These are phyloP conservation scores for Xylariaceae sp. DNA, from an alignment of 2,329 filamentous ascomycete species.

Conservation along the genomic window DNA sequence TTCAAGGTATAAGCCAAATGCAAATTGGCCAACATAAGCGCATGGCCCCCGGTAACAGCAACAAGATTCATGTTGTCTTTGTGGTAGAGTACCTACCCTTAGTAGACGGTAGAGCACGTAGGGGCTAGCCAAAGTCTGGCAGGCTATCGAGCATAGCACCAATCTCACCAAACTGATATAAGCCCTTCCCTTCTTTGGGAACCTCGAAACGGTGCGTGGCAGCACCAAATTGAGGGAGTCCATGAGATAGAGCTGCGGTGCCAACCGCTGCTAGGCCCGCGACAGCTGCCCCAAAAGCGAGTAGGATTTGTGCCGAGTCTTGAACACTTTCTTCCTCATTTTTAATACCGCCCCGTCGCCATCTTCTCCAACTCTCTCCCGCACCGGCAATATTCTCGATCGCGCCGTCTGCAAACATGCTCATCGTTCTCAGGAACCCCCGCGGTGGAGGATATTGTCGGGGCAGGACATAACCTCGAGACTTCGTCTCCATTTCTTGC, in stretches of 20 bases:
- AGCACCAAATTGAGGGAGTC: constrained; percentile 44
- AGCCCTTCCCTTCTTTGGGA: constrained; percentile 24
- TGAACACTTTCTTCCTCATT: constrained; percentile 21
- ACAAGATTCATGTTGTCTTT: no score
- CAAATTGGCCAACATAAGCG: no score
- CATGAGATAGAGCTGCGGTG: constrained; percentile 39
- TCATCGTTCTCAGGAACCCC: constrained; percentile 19
- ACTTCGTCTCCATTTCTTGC: constrained; percentile 15
- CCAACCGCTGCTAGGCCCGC: constrained; percentile 34
- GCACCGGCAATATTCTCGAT: constrained; percentile 33
- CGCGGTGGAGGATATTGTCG: constrained; percentile 21
- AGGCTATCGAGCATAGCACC: constrained; percentile 41
- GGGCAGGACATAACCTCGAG: constrained; percentile 18
- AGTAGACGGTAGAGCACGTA: neutral
- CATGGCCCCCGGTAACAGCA: no score
- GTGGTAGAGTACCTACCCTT: no score
- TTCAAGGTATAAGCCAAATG: no score
- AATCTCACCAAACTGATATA: constrained; percentile 46
- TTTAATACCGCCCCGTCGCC: constrained; percentile 35
- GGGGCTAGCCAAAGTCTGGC: constrained; percentile 22
- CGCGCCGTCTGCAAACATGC: constrained; percentile 32
- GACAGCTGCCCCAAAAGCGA: constrained; percentile 38
- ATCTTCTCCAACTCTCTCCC: constrained; percentile 35
- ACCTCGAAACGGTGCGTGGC: constrained; percentile 42
- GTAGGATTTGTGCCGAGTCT: constrained; percentile 30